These are phyloP conservation scores for Tricholoma sp. DNA, from an alignment of 768 basidiomycete species.

Conservation along the genomic window DNA sequence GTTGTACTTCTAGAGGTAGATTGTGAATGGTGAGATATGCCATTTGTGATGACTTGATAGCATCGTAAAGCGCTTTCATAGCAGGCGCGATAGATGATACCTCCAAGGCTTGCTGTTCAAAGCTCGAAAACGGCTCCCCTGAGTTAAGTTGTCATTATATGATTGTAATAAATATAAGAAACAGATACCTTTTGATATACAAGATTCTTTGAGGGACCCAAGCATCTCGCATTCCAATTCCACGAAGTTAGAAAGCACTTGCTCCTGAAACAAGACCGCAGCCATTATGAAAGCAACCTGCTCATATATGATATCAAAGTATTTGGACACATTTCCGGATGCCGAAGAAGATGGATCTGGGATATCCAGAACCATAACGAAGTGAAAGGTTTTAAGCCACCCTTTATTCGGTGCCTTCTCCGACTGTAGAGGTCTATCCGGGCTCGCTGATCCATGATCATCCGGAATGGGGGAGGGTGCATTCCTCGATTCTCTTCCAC, in stretches of 20 bases:
- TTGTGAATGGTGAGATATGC: constrained; percentile 76
- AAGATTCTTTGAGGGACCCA: constrained; percentile 65
- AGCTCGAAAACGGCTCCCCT: constrained; percentile 61
- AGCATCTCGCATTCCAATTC: constrained; percentile 74
- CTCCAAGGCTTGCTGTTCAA: constrained; percentile 51
- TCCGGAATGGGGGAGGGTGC: constrained; percentile 28
- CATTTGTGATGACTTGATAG: constrained; percentile 70
- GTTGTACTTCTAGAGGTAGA: constrained; percentile 78
- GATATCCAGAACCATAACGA: constrained; percentile 82
- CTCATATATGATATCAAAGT: constrained; percentile 84
- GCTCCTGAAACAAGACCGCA: constrained; percentile 89
- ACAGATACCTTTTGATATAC: constrained; percentile 52
- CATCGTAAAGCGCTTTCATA: constrained; percentile 76
- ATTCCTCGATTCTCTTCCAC: constrained; percentile 52
- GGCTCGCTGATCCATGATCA: constrained; percentile 24
- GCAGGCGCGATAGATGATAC: constrained; percentile 69
- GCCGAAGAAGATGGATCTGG: constrained; percentile 87
- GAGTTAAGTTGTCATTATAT: not conserved
- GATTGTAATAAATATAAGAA: constrained; percentile 6
- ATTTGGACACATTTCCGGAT: constrained; percentile 69
- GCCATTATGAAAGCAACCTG: constrained; percentile 87
- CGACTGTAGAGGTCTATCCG: constrained; percentile 26
- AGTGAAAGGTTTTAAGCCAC: constrained; percentile 76
- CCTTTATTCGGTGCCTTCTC: constrained; percentile 32
- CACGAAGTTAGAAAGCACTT: constrained; percentile 82